Base-by-base conservation (phyloP, 148 eudicot genomes). In the Bassia scoparia region DNA sequence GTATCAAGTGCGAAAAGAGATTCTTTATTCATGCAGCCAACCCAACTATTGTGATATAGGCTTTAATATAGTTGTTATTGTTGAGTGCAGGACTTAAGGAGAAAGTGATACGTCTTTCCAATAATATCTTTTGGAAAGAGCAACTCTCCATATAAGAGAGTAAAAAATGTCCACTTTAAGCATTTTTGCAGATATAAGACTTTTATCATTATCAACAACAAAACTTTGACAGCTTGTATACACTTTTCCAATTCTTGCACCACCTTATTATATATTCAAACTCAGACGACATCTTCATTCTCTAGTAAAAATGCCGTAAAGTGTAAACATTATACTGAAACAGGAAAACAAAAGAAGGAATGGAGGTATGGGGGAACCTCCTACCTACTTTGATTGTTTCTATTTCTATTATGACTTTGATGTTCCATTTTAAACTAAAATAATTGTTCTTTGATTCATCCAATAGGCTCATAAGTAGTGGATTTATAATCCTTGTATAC, bases 181-280 rank as follows among this genome's bases (percentile, higher is more conserved):
- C 15, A n/a, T 21, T 52, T 21, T 18, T 72, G 56, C 68, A 61
- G 44, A 56, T 14, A 20, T 15, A 52, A 37, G 52, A 50, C 0
- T 21, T 50, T 29, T n/a, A 41, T 10, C 24, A 18, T 15, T 43
- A 24, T 30, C 33, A 27, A 27, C 33, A 17, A 15, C 23, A 24
- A 38, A 33, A 69, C 6, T 37, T 24, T 14, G 48, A 60, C 41
- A 59, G 41, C 58, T 60, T 14, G 55, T 8, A 15, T 41, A 59
- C n/a, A 16, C 13, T 26, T 58, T 38, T 71, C 27, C 0, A 17
- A 2, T 8, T 8, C 44, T 16, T 20, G 21, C 46, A 30, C 20
- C 58, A n/a, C n/a, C 59, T 31, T 49, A 61, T n/a, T n/a, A n/a
- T n/a, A n/a, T 7, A 35, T 9, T 44, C 67, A 72, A 56, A 61